phyloP scores from a whole-genome alignment of 1,139 yeast species.

The Insectozyma bohioensis region DNA sequence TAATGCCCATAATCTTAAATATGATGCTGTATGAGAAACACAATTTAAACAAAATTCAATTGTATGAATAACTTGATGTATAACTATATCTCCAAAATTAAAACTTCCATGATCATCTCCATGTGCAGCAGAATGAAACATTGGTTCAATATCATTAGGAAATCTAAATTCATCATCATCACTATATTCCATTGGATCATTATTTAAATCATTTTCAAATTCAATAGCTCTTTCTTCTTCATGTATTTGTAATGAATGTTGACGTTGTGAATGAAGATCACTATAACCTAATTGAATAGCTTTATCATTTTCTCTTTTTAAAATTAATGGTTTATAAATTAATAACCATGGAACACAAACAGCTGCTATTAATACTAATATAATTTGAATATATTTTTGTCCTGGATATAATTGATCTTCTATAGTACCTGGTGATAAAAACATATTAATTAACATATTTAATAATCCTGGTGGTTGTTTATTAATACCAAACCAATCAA shows the following conservation, averaged over 20 bases:
- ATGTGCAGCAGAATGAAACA: slow-evolving; percentile 29
- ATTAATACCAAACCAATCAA: slow-evolving; percentile 79
- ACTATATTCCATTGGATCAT: slow-evolving; percentile 25
- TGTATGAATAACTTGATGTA: slow-evolving; percentile 97
- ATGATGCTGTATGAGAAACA: slow-evolving; percentile 97
- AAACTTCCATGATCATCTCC: slow-evolving; percentile 51
- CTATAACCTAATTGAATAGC: slow-evolving; percentile 36
- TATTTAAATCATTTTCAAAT: slow-evolving; percentile 21
- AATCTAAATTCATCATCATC: slow-evolving; percentile 33
- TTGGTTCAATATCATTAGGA: slow-evolving; percentile 51
- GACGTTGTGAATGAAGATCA: slow-evolving; percentile 33
- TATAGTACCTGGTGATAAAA: slow-evolving; percentile 85
- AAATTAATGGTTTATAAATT: slow-evolving; percentile 79
- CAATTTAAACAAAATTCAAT: slow-evolving; percentile 97
- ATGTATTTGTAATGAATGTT: slow-evolving; percentile 33
- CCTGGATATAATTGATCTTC: slow-evolving; percentile 84
- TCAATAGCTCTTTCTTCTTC: slow-evolving; percentile 36
- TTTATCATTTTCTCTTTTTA: slow-evolving; percentile 41
- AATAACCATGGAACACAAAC: slow-evolving; percentile 95
- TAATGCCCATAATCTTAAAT: slow-evolving; percentile 93
- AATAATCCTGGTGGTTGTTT: slow-evolving; percentile 89
- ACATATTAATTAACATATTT: slow-evolving; percentile 95
- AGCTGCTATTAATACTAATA: slow-evolving; percentile 73
- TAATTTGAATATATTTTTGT: slow-evolving; percentile 75
- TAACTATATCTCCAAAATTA: slow-evolving; percentile 89